phyloP scores from a whole-genome alignment of 2,329 filamentous ascomycete genomes.

The Exserohilum turcica region DNA sequence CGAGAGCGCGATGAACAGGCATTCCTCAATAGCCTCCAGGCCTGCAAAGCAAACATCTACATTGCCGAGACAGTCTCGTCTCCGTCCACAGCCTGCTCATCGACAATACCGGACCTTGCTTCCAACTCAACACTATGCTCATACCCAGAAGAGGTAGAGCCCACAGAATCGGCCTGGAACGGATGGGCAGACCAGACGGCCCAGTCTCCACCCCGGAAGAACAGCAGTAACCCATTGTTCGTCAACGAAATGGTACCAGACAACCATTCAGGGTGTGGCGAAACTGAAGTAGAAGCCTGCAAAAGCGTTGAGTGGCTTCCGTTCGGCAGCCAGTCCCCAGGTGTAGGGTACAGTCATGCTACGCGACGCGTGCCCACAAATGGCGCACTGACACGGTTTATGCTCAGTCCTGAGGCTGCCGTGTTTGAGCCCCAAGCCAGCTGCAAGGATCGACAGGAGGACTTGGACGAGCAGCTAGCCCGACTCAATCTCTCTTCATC shows the following conservation, averaged over 20 bases:
- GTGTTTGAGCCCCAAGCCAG: conserved; percentile 27
- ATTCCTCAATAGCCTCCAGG: conserved; percentile 39
- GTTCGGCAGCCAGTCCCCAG: conserved; percentile 1
- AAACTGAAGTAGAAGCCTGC: background rate
- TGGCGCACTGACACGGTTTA: conserved; percentile 15
- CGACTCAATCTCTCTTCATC: conserved; percentile 29
- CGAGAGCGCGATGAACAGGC: conserved; percentile 39
- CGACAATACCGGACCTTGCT: conserved; percentile 16
- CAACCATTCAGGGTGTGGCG: background rate
- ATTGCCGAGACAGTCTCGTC: conserved; percentile 28
- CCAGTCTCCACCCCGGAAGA: conserved; percentile 32
- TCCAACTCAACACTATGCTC: conserved; percentile 22
- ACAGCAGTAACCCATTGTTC: conserved; percentile 15
- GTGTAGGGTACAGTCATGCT: background rate
- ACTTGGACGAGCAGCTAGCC: conserved; percentile 12
- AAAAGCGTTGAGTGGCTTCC: conserved; percentile 8
- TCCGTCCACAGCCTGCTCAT: conserved; percentile 12
- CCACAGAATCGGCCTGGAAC: conserved; percentile 36
- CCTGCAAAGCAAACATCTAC: conserved; percentile 40
- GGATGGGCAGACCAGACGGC: conserved; percentile 35
- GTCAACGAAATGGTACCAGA: conserved; percentile 31
- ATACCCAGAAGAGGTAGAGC: conserved; percentile 21
- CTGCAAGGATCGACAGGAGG: conserved; percentile 1
- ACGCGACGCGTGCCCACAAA: conserved; percentile 20
- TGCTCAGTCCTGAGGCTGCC: conserved; percentile 30